A percentile compares a stretch with the other conserved stretches of the same genome.
Conservation (phyloP, 352 stramenopile genomes). For the Pilasporangium apinafurcum region DNA sequence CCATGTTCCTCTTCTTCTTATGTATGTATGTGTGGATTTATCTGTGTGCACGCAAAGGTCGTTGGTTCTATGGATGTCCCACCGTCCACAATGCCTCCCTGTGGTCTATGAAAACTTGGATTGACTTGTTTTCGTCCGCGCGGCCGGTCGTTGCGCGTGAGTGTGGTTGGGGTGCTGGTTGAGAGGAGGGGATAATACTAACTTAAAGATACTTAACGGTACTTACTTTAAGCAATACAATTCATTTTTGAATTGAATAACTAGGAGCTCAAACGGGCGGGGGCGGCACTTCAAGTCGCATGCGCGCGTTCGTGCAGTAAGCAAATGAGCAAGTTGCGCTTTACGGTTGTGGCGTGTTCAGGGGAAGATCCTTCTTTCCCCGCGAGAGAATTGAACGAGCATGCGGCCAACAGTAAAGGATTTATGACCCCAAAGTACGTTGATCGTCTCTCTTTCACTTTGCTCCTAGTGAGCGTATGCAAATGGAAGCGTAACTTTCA, state of each 20-base stretch:
- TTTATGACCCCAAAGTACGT: slow-evolving; percentile 78
- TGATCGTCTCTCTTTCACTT: neutral
- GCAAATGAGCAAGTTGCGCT: slow-evolving; percentile 87
- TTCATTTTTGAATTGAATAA: slow-evolving; percentile 9
- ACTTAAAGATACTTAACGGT: too few relatives aligned
- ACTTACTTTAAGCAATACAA: too few relatives aligned
- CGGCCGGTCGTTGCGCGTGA: too few relatives aligned
- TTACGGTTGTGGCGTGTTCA: slow-evolving; percentile 77
- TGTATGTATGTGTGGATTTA: neutral
- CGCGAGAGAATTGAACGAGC: slow-evolving; percentile 79
- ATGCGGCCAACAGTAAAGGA: slow-evolving; percentile 45
- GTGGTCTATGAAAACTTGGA: too few relatives aligned
- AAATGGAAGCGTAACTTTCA: too few relatives aligned
- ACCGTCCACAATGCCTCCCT: too few relatives aligned
- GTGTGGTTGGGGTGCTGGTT: too few relatives aligned
- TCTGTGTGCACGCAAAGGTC: slow-evolving; percentile 1
- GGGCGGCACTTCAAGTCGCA: too few relatives aligned
- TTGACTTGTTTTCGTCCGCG: too few relatives aligned
- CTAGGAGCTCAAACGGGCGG: neutral
- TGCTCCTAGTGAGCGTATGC: neutral
- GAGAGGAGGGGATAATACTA: too few relatives aligned
- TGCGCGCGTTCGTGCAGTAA: too few relatives aligned
- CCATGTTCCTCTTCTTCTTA: slow-evolving; percentile 15
- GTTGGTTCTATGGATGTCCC: too few relatives aligned
- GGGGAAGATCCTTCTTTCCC: slow-evolving; percentile 85